Conservation (phyloP, 208 protist species). For the Kentomonas sorsogonicus region DNA sequence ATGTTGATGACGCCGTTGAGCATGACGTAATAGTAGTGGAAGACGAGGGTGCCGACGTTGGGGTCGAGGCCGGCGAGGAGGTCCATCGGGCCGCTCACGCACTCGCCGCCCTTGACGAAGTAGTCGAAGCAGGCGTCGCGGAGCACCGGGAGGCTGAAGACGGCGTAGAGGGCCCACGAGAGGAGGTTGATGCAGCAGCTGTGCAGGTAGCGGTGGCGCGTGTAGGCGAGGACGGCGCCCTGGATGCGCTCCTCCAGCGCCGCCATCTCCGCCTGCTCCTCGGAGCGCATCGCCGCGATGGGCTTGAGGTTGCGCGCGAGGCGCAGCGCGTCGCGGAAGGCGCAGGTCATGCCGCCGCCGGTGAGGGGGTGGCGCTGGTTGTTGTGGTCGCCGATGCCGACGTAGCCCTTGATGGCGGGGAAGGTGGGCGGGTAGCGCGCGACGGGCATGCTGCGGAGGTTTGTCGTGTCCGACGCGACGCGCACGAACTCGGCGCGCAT, state of each 20-base stretch:
- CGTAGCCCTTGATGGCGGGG: conserved; percentile 73
- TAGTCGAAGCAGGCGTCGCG: conserved; percentile 90
- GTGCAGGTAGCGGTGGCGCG: conserved; percentile 50
- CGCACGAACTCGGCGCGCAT: conserved; percentile 76
- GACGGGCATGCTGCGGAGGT: conserved; percentile 80
- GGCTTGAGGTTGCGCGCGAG: conserved; percentile 57
- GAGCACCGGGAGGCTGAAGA: conserved; percentile 69
- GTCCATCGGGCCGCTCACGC: conserved; percentile 77
- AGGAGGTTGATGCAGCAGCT: conserved; percentile 90
- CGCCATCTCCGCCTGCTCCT: conserved; percentile 38
- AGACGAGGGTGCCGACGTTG: conserved; percentile 55
- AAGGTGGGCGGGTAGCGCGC: conserved; percentile 70
- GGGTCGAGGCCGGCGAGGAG: conserved; percentile 76
- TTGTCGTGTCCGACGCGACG: conserved; percentile 35
- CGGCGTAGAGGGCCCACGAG: conserved; percentile 86
- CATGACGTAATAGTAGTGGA: conserved; percentile 88
- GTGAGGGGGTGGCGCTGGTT: conserved; percentile 94
- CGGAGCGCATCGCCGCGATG: conserved; percentile 34
- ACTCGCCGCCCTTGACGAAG: conserved; percentile 82
- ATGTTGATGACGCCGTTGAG: conserved; percentile 44
- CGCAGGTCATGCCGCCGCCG: conserved; percentile 90
- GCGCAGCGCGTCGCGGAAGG: conserved; percentile 79
- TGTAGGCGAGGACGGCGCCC: conserved; percentile 49
- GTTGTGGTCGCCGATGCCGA: conserved; percentile 90
- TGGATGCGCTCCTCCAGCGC: conserved; percentile 57